Base-by-base conservation (phyloP, 2,329 filamentous ascomycete genomes). In the Juglanconis sp. region DNA sequence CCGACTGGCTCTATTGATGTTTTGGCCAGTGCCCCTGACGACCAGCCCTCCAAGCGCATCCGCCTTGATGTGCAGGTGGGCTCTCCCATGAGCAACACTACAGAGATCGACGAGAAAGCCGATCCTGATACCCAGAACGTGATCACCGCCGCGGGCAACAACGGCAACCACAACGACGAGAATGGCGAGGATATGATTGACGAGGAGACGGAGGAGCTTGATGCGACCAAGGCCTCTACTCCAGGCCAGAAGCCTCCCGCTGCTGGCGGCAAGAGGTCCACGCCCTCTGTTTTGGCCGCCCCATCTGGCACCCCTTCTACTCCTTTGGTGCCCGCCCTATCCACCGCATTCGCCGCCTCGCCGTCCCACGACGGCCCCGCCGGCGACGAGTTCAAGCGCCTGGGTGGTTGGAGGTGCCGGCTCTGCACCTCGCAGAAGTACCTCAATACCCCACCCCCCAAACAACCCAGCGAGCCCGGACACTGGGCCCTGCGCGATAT, bases 401-500 rank as follows among this genome's bases (percentile, higher is more conserved):
- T 79, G n/a, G 78, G 78, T 17, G 76, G 73, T 66, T 80, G 78
- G 78, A 76, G 75, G 63, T 80, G 78, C 63, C 75, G 74, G 0
- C 71, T 80, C 1, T 80, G 78, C 67, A 71, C 69, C 3, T 72
- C 76, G 1, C 67, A 72, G 40, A 80, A 79, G 65, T 80, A 75
- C 64, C 66, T 76, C 15, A 68, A 73, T n/a, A 75, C 77, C 0
- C 74, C 74, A 2, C 65, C 68, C 5, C 74, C 72, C 46, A 73
- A 77, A 54, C 72, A 76, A 55, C 78, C 78, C 30, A 75, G 73
- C 53, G 74, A 72, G 52, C 77, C 78, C 35, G 76, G 74, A 66
- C 79, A 78, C 64, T 79, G 77, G 77, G 76, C 77, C 3, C 70
- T 80, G 11, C 76, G 76, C 64, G 77, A 80, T 59, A 72, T 79